phyloP scores from a whole-genome alignment of 208 protist genomes.

The Leishmania lainsoni region DNA sequence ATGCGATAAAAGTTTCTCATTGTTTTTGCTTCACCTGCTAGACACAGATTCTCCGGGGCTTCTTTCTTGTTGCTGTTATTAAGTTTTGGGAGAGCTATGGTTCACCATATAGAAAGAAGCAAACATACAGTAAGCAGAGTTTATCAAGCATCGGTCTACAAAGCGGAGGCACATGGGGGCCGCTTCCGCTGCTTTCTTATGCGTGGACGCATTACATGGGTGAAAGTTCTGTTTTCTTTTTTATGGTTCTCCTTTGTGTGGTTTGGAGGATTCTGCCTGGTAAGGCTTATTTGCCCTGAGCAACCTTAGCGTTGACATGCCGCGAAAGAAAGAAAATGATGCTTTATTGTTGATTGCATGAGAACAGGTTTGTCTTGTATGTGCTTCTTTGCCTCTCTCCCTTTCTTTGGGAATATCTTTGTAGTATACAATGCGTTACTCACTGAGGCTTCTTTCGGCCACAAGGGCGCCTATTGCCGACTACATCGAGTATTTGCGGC shows the following conservation, averaged over 20 bases:
- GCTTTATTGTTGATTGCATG: not conserved
- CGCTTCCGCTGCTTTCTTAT: not conserved
- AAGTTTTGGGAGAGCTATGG: not conserved
- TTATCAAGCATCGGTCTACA: not conserved
- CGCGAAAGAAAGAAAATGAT: not conserved
- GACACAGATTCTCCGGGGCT: not conserved
- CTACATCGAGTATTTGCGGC: constrained; percentile 71
- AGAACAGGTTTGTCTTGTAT: not conserved
- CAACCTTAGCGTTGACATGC: not conserved
- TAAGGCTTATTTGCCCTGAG: not conserved
- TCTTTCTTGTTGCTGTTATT: not conserved
- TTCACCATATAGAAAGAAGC: not conserved
- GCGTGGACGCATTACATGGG: not conserved
- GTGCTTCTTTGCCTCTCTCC: not conserved
- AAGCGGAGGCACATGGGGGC: not conserved
- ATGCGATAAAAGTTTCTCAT: not conserved
- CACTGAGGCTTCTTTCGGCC: constrained; percentile 20
- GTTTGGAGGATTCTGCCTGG: not conserved
- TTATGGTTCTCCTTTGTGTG: not conserved
- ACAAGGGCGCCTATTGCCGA: constrained; percentile 40
- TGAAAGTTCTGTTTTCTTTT: not conserved
- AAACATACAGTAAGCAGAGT: not conserved
- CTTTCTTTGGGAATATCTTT: not conserved
- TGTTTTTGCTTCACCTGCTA: constrained; percentile 8
- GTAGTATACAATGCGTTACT: constrained; percentile 16